Evolutionary conservation across 2,329 filamentous ascomycete genomes (phyloP).

Genomic region (Cyclaneusma minus): DNA sequence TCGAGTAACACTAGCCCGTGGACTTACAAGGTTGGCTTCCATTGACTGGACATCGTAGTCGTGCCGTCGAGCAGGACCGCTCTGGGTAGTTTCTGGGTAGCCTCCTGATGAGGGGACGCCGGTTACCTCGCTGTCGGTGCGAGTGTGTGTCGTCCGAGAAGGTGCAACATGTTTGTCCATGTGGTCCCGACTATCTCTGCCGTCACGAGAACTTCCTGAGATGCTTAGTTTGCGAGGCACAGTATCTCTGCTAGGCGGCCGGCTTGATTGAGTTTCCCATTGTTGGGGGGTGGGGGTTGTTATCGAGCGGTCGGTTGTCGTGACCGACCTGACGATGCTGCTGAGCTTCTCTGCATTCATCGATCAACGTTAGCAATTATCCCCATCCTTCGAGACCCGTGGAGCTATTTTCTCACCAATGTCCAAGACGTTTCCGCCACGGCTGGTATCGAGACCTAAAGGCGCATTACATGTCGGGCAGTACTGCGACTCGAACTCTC

Average conservation of each 20-base stretch:
- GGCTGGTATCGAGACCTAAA: conserved; percentile 78
- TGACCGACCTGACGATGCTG: conserved; percentile 75
- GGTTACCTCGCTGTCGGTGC: conserved; percentile 67
- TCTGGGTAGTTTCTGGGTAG: conserved; percentile 63
- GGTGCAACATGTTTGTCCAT: conserved; percentile 25
- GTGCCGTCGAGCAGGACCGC: conserved; percentile 55
- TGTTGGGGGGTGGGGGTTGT: conserved; percentile 44
- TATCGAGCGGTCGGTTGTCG: conserved; percentile 38
- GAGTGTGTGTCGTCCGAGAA: conserved; percentile 33
- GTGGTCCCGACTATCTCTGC: conserved; percentile 33
- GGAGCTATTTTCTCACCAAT: conserved; percentile 60
- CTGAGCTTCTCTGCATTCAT: conserved; percentile 68
- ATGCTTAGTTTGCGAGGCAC: conserved; percentile 19
- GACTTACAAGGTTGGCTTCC: conserved; percentile 70
- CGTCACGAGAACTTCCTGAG: conserved; percentile 20
- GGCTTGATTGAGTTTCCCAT: conserved; percentile 50
- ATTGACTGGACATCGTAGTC: conserved; percentile 95
- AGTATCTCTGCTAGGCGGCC: conserved; percentile 34
- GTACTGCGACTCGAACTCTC: conserved; percentile 83
- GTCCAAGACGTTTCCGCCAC: conserved; percentile 83
- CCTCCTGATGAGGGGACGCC: conserved; percentile 60
- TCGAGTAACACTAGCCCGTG: conserved; percentile 48
- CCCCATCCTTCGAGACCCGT: conserved; percentile 76
- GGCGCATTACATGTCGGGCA: conserved; percentile 91
- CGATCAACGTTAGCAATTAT: conserved; percentile 11